Conservation (phyloP, 805 yeast genomes). For the Schizosaccharomyces cryophilus region DNA sequence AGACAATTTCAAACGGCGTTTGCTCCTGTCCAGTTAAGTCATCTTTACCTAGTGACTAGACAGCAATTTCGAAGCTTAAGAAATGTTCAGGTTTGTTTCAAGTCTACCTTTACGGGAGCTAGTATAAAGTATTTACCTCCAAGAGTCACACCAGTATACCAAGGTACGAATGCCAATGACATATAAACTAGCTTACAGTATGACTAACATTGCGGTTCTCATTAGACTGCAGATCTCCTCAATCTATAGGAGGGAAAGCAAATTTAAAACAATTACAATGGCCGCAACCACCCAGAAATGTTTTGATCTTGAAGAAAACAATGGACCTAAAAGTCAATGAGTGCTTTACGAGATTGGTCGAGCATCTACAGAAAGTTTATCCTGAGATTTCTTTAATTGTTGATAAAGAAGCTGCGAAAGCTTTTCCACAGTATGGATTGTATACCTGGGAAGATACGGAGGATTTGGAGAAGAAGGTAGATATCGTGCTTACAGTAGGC, state of each 20-base stretch:
- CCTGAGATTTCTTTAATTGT: neutral
- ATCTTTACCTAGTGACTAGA: too few species aligned
- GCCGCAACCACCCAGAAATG: neutral
- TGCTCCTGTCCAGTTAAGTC: too few species aligned
- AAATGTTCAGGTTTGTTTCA: too few species aligned
- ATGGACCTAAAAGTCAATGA: neutral
- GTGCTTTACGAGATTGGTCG: neutral
- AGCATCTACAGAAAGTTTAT: neutral
- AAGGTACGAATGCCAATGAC: neutral
- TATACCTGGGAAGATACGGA: neutral
- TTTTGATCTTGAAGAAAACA: neutral
- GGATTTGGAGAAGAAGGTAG: neutral
- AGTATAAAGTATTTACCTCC: too few species aligned
- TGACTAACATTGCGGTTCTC: too few species aligned
- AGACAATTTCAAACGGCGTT: too few species aligned
- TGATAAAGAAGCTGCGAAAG: neutral
- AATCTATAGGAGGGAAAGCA: neutral
- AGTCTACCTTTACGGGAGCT: too few species aligned
- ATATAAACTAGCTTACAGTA: too few species aligned
- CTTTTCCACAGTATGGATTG: neutral
- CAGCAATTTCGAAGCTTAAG: too few species aligned
- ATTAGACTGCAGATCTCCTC: neutral
- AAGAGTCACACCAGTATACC: neutral
- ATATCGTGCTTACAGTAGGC: constrained; percentile 21
- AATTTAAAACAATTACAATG: neutral